Conservation (phyloP, 768 basidiomycete species). For the Macrolepiota dolichaula region DNA sequence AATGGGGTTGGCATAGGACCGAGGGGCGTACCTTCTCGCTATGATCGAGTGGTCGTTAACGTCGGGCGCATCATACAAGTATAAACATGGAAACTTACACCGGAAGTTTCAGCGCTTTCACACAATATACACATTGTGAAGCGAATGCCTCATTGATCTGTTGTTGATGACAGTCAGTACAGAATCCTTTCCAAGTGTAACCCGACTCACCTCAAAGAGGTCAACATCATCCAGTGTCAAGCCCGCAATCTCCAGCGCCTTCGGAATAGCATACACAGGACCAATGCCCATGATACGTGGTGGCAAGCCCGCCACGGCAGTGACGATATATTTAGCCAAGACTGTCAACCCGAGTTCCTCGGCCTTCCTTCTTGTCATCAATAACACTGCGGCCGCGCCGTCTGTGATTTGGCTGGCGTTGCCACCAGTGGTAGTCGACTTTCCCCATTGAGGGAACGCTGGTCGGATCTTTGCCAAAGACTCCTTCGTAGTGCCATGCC, state of each 20-base stretch:
- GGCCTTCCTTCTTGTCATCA: constrained; percentile 81
- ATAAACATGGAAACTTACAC: constrained; percentile 23
- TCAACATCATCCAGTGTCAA: constrained; percentile 70
- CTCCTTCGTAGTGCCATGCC: constrained; percentile 70
- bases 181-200: neutral
- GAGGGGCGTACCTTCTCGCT: constrained; percentile 33
- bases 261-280: constrained; percentile 80
- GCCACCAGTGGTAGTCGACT: constrained; percentile 71
- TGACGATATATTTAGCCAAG: constrained; percentile 77
- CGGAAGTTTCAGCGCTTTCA: constrained; percentile 62
- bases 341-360: constrained; percentile 70
- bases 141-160: constrained; percentile 94
- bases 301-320: constrained; percentile 63
- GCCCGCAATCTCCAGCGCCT: constrained; percentile 64
- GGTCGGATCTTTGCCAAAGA: constrained; percentile 58
- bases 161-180: neutral
- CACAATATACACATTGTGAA: constrained; percentile 73
- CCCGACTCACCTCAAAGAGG: constrained; percentile 61
- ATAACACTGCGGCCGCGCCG: constrained; percentile 74
- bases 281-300: constrained; percentile 90
- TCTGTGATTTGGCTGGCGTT: constrained; percentile 87
- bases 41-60: neutral
- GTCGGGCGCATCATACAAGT: neutral
- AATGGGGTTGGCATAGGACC: neutral
- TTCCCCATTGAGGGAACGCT: constrained; percentile 85